Percentiles rank a stretch among this genome's conserved stretches.
These are phyloP conservation scores for Ophiostoma montium DNA, from an alignment of 2,329 filamentous ascomycete genomes.

Conservation along the genomic window DNA sequence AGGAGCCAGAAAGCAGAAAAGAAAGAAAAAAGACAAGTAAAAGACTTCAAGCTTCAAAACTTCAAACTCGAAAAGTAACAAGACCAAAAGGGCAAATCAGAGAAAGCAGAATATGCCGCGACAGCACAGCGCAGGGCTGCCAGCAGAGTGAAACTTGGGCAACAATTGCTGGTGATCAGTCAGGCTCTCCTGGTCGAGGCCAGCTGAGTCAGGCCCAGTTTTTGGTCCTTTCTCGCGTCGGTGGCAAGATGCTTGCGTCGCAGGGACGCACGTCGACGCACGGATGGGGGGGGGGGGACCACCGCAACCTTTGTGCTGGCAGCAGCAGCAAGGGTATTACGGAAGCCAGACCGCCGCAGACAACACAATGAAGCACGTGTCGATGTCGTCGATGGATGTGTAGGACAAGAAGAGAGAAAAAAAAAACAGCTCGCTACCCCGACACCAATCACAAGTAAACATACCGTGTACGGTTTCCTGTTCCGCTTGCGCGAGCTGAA, in stretches of 20 bases:
- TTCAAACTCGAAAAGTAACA: background rate
- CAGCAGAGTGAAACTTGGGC: background rate
- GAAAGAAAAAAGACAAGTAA: background rate
- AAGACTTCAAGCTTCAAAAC: no score
- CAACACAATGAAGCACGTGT: no score
- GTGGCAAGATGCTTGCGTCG: no score
- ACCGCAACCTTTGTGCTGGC: no score
- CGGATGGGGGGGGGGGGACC: no score
- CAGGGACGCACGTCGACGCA: no score
- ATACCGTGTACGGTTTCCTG: slow-evolving; percentile 31
- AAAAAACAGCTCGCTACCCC: no score
- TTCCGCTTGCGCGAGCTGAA: slow-evolving; percentile 38
- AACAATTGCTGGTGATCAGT: background rate
- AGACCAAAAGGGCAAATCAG: background rate
- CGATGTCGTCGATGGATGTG: no score
- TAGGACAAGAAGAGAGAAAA: no score
- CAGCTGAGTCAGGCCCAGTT: background rate
- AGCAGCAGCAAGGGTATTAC: no score
- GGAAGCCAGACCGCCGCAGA: no score
- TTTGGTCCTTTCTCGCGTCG: background rate
- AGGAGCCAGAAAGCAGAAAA: background rate
- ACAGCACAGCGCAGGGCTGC: background rate
- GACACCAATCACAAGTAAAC: slow-evolving; percentile 16
- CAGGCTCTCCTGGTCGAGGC: background rate
- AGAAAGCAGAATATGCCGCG: background rate